Base-by-base conservation (phyloP, 495 filamentous ascomycete genomes). In the Neurospora terricola region DNA sequence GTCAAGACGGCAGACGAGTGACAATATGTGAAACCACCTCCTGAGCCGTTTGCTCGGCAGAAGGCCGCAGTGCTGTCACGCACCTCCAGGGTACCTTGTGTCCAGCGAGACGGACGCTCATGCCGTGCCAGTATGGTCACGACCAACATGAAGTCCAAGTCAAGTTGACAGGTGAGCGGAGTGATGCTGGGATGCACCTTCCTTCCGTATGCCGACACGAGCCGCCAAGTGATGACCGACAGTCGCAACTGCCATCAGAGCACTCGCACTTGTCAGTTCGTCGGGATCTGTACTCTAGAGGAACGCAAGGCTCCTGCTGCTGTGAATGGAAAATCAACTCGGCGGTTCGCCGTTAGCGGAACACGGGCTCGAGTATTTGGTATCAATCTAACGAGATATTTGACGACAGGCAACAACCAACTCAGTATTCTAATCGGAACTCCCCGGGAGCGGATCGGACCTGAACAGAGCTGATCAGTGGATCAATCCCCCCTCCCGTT, bases 1-100 rank as follows among this genome's bases (percentile, higher is more conserved):
- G 42, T 11, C 18, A 45, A 0, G 0, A 45, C 9, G 8, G 42
- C 8, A 0, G 9, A 3, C 0, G 18, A 45, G 0, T 45, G 4
- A 45, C 8, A 45, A 21, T 0, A 45, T 5, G 9, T 21, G 1
- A 11, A 43, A 45, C 18, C 42, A 11, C 1, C 42, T 45, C 18
- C 9, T 4, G 9, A 18, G 1, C 42, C n/a, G 18, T 45, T 45
- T 8, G 8, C 42, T 21, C 42, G 42, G 42, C 18, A 21, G 1
- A 21, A 21, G 42, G 3, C 18, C 0, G 16, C 40, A n/a, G 40
- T 10, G 38, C 38, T 39, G 12, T 38, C 9, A 38, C 37, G 37
- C 37, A 11, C 37, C 37, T 38, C 37, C n/a, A n/a, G n/a, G n/a
- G n/a, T n/a, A n/a, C n/a, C n/a, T n/a, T n/a, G n/a, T n/a, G n/a